These are phyloP conservation scores for Ophiostoma pallidulum DNA, from an alignment of 2,329 filamentous ascomycete species.

Conservation along the genomic window DNA sequence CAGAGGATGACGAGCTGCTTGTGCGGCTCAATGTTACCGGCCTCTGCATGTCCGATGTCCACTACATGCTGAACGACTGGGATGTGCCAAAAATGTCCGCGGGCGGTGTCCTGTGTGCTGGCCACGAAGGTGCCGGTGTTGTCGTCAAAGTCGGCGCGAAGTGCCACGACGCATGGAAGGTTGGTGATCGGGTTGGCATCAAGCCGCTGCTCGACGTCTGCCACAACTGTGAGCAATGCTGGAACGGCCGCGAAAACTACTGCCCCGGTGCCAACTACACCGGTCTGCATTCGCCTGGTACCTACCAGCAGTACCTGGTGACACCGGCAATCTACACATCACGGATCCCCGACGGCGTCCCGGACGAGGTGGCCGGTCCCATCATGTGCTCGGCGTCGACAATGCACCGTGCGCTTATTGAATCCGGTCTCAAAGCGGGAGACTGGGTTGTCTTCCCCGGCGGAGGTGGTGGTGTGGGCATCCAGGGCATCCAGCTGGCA, in stretches of 20 bases:
- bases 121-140: slow-evolving; percentile 32
- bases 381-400: slow-evolving; percentile 52
- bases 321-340: slow-evolving; percentile 45
- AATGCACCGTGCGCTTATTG: slow-evolving; percentile 46
- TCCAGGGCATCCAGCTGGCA: slow-evolving; percentile 35
- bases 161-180: slow-evolving; percentile 19
- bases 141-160: slow-evolving; percentile 26
- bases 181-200: slow-evolving; percentile 31
- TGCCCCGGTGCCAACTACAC: slow-evolving; percentile 19
- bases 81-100: too few species aligned
- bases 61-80: too few species aligned
- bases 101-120: too few species aligned
- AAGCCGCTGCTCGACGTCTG: slow-evolving; percentile 26
- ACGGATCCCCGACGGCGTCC: slow-evolving; percentile 38
- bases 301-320: slow-evolving; percentile 51
- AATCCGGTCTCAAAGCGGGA: slow-evolving; percentile 38
- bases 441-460: slow-evolving; percentile 47
- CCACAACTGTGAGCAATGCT: slow-evolving; percentile 27
- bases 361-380: slow-evolving; percentile 44
- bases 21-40: too few species aligned
- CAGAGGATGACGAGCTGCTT: too few species aligned
- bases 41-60: too few species aligned
- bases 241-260: slow-evolving; percentile 26
- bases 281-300: slow-evolving; percentile 26
- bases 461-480: slow-evolving; percentile 34